phyloP scores from a whole-genome alignment of 2,329 filamentous ascomycete species.

The Cadophora malorum region DNA sequence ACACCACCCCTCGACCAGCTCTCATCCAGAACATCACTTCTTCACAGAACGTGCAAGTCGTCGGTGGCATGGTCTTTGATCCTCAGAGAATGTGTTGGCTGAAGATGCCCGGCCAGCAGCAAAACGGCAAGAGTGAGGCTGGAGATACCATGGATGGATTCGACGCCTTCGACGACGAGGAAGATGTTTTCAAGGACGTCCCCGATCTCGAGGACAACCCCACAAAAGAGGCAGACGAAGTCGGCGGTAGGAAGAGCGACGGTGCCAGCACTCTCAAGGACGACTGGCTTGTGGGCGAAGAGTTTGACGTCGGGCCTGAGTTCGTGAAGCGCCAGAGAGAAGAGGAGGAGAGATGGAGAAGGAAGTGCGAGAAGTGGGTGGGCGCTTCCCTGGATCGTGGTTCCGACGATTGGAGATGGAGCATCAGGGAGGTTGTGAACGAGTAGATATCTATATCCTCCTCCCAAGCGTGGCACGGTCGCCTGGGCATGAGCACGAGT shows the following conservation, averaged over 20 bases:
- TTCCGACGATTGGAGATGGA: conserved; percentile 77
- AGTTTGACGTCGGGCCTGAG: conserved; percentile 96
- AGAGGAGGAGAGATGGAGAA: conserved; percentile 90
- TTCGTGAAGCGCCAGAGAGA: conserved; percentile 88
- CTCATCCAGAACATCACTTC: conserved; percentile 90
- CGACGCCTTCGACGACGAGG: conserved; percentile 81
- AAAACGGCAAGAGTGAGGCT: conserved; percentile 54
- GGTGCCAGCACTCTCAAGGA: conserved; percentile 58
- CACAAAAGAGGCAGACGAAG: conserved; percentile 49
- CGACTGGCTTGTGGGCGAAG: conserved; percentile 88
- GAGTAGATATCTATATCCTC: conserved; percentile 5
- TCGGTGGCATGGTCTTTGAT: conserved; percentile 98
- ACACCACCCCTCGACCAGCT: conserved; percentile 69
- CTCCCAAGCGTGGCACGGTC: neutral
- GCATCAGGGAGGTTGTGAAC: conserved; percentile 65
- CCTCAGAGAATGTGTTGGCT: conserved; percentile 98
- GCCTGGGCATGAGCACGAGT: neutral
- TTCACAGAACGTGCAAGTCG: conserved; percentile 87
- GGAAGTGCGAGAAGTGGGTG: conserved; percentile 88
- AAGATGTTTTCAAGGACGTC: conserved; percentile 94
- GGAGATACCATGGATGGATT: conserved; percentile 67
- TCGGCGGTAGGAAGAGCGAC: conserved; percentile 62
- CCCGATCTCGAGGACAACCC: conserved; percentile 80
- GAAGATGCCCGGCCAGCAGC: conserved; percentile 65
- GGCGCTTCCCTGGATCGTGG: conserved; percentile 57